Evolutionary conservation across 139 green algal species (phyloP).

Genomic region (Marvania coccoides): DNA sequence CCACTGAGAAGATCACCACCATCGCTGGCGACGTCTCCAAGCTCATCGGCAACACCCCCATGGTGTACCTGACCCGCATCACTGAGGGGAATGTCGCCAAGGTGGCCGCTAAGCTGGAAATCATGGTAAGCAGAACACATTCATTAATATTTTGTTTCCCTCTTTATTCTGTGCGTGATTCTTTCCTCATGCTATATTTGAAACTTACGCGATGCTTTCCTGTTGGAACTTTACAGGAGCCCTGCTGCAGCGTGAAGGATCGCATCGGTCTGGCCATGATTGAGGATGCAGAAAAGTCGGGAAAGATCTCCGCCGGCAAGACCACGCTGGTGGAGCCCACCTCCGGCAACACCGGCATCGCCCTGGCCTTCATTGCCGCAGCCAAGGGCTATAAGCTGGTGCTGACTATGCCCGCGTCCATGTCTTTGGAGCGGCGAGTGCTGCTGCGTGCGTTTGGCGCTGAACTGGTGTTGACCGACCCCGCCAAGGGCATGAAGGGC

Average conservation of each 20-base stretch:
- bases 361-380: conserved; percentile 90
- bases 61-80: conserved; percentile 75
- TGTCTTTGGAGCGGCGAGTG: conserved; percentile 94
- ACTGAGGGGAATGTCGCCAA: conserved; percentile 28
- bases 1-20: conserved; percentile 17
- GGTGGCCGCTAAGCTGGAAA: conserved; percentile 81
- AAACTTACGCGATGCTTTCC: no score
- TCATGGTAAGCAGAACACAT: conserved; percentile 77
- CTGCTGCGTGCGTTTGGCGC: conserved; percentile 84
- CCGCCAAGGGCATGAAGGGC: conserved; percentile 73
- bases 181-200: no score
- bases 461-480: conserved; percentile 83
- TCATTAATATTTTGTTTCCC: no score
- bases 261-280: conserved; percentile 75
- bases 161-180: no score
- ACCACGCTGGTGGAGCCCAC: conserved; percentile 93
- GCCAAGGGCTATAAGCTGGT: conserved; percentile 86
- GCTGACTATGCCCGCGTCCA: conserved; percentile 96
- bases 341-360: conserved; percentile 84
- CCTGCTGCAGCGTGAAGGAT: conserved; percentile 61
- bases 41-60: conserved; percentile 88
- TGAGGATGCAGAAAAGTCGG: conserved; percentile 72
- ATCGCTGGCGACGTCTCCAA: conserved; percentile 68
- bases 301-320: conserved; percentile 83
- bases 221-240: no score